Evolutionary conservation across 345 rosid species (phyloP), one percentile per base, ranked within the genome.

Genomic region (Acer saccharum): DNA sequence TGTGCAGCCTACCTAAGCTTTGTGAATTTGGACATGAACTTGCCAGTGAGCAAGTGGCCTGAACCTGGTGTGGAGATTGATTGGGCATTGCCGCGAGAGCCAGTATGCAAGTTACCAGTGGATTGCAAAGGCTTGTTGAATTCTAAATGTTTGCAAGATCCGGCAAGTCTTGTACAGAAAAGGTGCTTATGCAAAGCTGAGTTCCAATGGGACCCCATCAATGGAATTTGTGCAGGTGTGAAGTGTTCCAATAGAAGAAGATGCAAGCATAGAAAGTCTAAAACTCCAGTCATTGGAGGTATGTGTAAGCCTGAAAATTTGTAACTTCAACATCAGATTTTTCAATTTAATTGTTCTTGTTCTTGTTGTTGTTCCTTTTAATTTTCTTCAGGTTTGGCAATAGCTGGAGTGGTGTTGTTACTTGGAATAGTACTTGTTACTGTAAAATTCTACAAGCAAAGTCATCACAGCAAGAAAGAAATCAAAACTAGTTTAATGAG

Each of bases 81-180:
- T 72, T 88, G 88, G 88, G 78, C 25, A 43, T 60, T 65, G 21
- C 90, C 89, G 0, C 71, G 23, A 75, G 86, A 82, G 29, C 86
- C 89, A 0, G 4, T 66, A 7, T 88, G 91, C 13, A 54, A 69
- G 69, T 50, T 41, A 83, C 69, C 85, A 77, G 78, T 23, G 27
- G 93, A 92, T 41, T 90, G 93, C 76, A 76, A 58, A 72, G 80
- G 65, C 20, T 73, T 85, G 75, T 73, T 83, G 77, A 83, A 87
- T 70, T 89, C 92, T 1, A 81, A 69, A 54, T 50, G 75, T 10
- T 25, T 84, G 65, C 74, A 83, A 39, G 80, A 78, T 70, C 76
- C 73, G 16, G 54, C 5, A 16, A 7, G 48, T 65, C 67, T 73
- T 71, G 65, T 35, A 6, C n/a, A 32, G 46, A 77, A 73, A 27